Evolutionary conservation across 2,329 filamentous ascomycete genomes (phyloP), one percentile per base, ranked within the genome.

Genomic region (Calonectria hongkongensis): DNA sequence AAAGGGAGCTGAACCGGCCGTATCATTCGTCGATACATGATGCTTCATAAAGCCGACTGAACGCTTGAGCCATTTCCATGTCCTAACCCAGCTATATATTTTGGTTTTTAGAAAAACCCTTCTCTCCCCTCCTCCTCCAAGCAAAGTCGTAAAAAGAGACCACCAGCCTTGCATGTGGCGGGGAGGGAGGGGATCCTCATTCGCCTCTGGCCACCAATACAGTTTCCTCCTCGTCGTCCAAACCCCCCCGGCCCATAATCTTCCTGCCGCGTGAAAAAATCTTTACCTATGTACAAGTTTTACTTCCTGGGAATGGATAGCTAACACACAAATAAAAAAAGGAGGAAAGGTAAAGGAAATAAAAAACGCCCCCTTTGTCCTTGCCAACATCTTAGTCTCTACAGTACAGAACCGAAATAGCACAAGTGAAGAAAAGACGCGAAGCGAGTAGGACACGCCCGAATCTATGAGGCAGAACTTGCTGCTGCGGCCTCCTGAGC

Each of bases 401-500:
- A 69, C 66, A 69, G 30, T 69, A 60, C 68, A 60, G 30, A 43
- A 18, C 56, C 45, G 41, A 68, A 64, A 66, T 39, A 64, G 47
- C 43, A 48, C 41, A 25, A 60, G 45, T 62, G 50, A 21, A 65
- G 27, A 63, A 56, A 56, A 56, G 54, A 47, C 45, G 28, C 33
- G 62, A 30, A 27, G n/a, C 16, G 27, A 28, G 8, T 9, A 48
- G 41, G 18, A 63, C n/a, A 60, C 25, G 10, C 25, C 36, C 18
- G 25, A 18, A 7, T 18, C 63, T 72, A 68, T 65, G 45, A 74
- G 18, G 69, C 43, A 5, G 50, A 50, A 28, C 64, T 71, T 6
- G 68, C 63, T n/a, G 66, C 75, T 16, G 68, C 70, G 2, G 73
- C 78, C 47, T 79, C 79, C 28, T 79, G 74, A 13, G 77, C 79